These are phyloP conservation scores for Colletotrichum sansevieriae DNA, from an alignment of 2,329 filamentous ascomycete species.

Conservation along the genomic window DNA sequence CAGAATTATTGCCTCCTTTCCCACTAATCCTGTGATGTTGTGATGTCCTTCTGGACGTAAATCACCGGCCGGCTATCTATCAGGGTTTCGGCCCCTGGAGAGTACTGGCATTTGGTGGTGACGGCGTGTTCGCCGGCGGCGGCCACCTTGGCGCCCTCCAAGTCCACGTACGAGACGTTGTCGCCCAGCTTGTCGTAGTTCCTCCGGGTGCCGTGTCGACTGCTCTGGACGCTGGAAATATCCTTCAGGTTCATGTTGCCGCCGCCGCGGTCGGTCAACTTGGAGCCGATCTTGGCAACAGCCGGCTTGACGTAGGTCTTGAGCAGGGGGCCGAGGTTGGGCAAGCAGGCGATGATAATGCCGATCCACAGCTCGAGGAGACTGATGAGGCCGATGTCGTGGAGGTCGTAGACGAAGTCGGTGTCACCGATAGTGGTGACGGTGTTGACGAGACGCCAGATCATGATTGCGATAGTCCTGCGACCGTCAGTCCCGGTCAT, in stretches of 20 bases:
- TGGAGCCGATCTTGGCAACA: slow-evolving; percentile 40
- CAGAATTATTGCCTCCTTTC: background rate
- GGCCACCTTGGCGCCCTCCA: slow-evolving; percentile 20
- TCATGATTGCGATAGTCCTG: slow-evolving; percentile 54
- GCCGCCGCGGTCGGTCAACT: slow-evolving; percentile 23
- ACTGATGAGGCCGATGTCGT: slow-evolving; percentile 52
- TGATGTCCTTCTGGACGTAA: slow-evolving; percentile 37
- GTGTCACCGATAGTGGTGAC: slow-evolving; percentile 41
- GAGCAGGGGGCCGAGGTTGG: slow-evolving; percentile 53
- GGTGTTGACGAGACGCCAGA: slow-evolving; percentile 52
- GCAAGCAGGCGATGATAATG: slow-evolving; percentile 58
- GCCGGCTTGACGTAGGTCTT: slow-evolving; percentile 45
- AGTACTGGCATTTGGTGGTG: slow-evolving; percentile 34
- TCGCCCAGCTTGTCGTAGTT: slow-evolving; percentile 36
- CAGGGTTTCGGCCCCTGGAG: slow-evolving; percentile 17
- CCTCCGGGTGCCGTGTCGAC: slow-evolving; percentile 8
- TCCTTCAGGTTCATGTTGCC: slow-evolving; percentile 27
- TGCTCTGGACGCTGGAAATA: slow-evolving; percentile 14
- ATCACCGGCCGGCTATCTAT: slow-evolving; percentile 26
- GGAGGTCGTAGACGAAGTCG: slow-evolving; percentile 44
- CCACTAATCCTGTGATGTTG: slow-evolving; percentile 21
- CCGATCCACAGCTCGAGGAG: slow-evolving; percentile 55
- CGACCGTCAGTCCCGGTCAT: background rate
- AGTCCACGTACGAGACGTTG: slow-evolving; percentile 10
- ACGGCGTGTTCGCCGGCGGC: slow-evolving; percentile 1